Evolutionary conservation across 2,329 filamentous ascomycete species (phyloP), one percentile per base, ranked within the genome.

Genomic region (Clonostachys chloroleuca): DNA sequence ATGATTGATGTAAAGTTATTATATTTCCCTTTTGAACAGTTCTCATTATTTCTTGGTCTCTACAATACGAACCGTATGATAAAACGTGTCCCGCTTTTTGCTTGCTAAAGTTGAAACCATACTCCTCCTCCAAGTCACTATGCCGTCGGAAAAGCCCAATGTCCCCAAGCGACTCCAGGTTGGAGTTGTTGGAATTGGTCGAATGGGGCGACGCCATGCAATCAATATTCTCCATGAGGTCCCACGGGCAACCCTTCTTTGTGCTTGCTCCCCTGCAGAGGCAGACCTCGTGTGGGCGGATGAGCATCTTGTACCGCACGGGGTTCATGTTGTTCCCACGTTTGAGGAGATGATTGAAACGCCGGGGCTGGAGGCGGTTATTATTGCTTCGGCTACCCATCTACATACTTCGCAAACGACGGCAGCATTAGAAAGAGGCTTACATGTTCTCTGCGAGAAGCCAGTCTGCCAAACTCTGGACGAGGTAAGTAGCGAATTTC

Each of bases 381-480:
- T 70, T 6, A 60, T 72, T 34, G 59, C 61, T 6, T 64, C 62
- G 47, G 53, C 70, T 1, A 78, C 75, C 10, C 77, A 75, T 1
- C 78, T 74, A 12, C 80, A 83, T 52, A 78, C 78, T 0, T 68
- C 78, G 51, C 74, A 83, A 52, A 71, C 78, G 2, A 76, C 80
- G 55, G 70, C 74, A 52, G 77, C 78, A 9, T 80, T 83, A 45
- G 59, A 77, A 44, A 68, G 67, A 8, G 69, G 74, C 40, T 69
- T 75, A 53, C 79, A 83, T 54, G 78, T 82, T 0, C 61, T 83
- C 12, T 81, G 77, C 53, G 80, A 83, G 65, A 82, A 83, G 65
- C 79, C 78, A 3, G 57, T 81, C 33, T 76, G 72, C 40, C 85
- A 80, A 1, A 77, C 70, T 47, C 67, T 83, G 12, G 78, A 83